Conservation (phyloP, 768 basidiomycete genomes). For the Suillus lakei region DNA sequence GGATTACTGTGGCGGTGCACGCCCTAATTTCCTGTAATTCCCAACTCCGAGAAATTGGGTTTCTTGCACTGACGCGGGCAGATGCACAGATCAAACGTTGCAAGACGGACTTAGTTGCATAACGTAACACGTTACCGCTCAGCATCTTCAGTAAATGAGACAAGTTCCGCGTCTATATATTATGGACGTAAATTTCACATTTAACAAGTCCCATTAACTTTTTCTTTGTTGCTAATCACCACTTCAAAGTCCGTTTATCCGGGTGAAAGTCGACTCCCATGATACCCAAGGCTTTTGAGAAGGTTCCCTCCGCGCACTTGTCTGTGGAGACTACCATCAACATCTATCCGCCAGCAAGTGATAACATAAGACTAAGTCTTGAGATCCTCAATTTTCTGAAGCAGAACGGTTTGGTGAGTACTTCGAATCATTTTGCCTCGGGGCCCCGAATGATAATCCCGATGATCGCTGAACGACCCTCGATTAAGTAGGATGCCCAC, state of each 20-base stretch:
- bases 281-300: not conserved
- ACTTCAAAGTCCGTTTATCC: not conserved
- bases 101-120: too few species aligned
- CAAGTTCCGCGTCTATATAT: not conserved
- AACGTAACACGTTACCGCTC: too few species aligned
- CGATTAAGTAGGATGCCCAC: slow-evolving; percentile 27
- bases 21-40: not conserved
- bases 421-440: not conserved
- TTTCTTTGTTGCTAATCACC: not conserved
- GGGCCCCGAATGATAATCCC: not conserved
- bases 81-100: too few species aligned
- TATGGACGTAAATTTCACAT: not conserved
- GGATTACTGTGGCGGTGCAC: not conserved
- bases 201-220: too few species aligned
- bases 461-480: not conserved
- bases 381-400: slow-evolving; percentile 42
- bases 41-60: not conserved
- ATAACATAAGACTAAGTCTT: slow-evolving; percentile 37
- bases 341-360: slow-evolving; percentile 21
- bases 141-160: not conserved
- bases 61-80: too few species aligned
- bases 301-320: slow-evolving; percentile 5
- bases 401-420: slow-evolving; percentile 36
- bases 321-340: slow-evolving; percentile 20
- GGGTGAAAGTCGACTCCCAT: not conserved